Base-by-base conservation (phyloP, 2,329 filamentous ascomycete genomes). In the Fusarium anguioides region DNA sequence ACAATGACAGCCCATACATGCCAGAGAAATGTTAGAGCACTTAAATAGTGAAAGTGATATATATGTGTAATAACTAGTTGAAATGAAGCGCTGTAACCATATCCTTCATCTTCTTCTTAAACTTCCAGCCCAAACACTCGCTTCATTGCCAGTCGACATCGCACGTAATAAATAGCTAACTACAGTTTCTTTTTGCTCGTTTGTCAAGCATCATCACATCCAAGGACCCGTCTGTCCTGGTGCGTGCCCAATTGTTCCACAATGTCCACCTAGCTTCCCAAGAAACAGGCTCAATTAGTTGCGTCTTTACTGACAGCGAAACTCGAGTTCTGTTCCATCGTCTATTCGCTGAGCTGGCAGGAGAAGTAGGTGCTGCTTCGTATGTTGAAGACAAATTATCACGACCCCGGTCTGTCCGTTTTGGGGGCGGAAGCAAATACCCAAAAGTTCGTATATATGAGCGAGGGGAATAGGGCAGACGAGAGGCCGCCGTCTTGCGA, bases 391-490 rank as follows among this genome's bases (percentile, higher is more conserved):
- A n/a, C n/a, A n/a, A n/a, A n/a, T n/a, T n/a, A n/a, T n/a, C 29
- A 75, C 72, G 62, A 71, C 68, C 72, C 66, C 68, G 59, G 64
- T 71, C 69, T 70, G 66, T 67, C 72, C 71, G 69, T 72, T 75
- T 70, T 76, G 70, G 60, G 67, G 72, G 71, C 68, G 66, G 69
- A 75, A 66, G 55, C 67, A 73, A 65, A 69, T 77, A 77, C 73
- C 75, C 74, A 76, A 72, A 74, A 66, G 64, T 67, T 48, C 56
- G 55, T 49, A 36, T 60, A 55, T 63, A 51, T 64, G 57, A 69
- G 58, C 50, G 60, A 70, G 52, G 64, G 68, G 44, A 62, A 70
- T 51, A 44, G 48, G 64, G 37, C 45, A 60, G 64, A 69, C 51
- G 61, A 60, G 50, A 66, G 51, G 44, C 64, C 37, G 46, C 50